Evolutionary conservation across 345 rosid species (phyloP).

Genomic region (Bruguiera gymnorhiza): DNA sequence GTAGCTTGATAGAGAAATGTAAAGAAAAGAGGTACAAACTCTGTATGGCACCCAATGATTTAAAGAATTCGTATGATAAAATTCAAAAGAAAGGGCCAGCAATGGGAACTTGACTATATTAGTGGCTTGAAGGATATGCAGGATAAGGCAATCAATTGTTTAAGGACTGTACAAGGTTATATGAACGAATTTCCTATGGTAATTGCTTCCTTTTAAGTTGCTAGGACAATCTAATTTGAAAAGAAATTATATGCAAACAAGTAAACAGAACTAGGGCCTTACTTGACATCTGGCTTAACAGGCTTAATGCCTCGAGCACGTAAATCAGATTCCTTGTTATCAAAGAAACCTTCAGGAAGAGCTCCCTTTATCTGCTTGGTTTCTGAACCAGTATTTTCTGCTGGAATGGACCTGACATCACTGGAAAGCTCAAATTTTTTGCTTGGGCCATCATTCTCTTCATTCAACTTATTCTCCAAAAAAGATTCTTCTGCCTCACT

Average conservation of each 20-base stretch:
- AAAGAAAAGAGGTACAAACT: too few species aligned
- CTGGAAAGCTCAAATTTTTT: slow-evolving; percentile 30
- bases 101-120: too few species aligned
- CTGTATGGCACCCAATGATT: too few species aligned
- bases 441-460: slow-evolving; percentile 5
- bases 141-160: too few species aligned
- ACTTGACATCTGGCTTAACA: slow-evolving; percentile 88
- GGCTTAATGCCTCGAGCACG: slow-evolving; percentile 93
- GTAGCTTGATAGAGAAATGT: too few species aligned
- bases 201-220: too few species aligned
- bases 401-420: slow-evolving; percentile 30
- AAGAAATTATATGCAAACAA: neutral
- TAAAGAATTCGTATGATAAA: too few species aligned
- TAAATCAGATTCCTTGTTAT: slow-evolving; percentile 90
- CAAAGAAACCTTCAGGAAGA: slow-evolving; percentile 91
- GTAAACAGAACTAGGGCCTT: slow-evolving; percentile 29
- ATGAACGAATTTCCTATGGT: too few species aligned
- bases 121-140: too few species aligned
- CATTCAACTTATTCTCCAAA: slow-evolving; percentile 23
- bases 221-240: too few species aligned
- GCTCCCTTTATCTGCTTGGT: slow-evolving; percentile 55
- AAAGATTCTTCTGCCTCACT: slow-evolving; percentile 11
- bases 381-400: slow-evolving; percentile 33
- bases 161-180: too few species aligned
- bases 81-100: too few species aligned